These are phyloP conservation scores for Pseudopyricularia javanii DNA, from an alignment of 2,329 filamentous ascomycete species.

Conservation along the genomic window DNA sequence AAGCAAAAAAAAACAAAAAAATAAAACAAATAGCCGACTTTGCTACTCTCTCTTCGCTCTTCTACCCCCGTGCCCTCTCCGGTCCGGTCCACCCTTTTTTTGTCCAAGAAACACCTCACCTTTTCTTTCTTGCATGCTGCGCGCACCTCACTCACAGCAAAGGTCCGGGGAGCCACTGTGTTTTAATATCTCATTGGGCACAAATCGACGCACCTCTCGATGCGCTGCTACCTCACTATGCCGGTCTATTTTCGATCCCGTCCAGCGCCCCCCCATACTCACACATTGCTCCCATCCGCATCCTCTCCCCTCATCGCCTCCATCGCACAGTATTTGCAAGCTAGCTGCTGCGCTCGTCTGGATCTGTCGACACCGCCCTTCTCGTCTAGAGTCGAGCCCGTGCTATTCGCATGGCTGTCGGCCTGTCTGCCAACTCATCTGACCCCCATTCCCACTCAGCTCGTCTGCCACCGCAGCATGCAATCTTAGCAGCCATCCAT, in stretches of 20 bases:
- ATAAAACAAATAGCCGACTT: no score
- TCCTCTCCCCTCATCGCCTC: not conserved
- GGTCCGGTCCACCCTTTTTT: not conserved
- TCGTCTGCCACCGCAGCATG: not conserved
- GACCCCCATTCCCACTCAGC: not conserved
- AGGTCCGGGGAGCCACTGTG: not conserved
- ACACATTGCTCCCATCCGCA: not conserved
- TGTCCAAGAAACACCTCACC: not conserved
- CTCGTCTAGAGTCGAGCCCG: not conserved
- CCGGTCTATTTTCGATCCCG: conserved; percentile 8
- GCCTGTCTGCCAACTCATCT: not conserved
- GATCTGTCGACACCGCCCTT: not conserved
- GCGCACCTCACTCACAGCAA: conserved; percentile 4
- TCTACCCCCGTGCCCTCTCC: no score
- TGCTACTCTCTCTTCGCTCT: no score
- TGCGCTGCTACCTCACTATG: conserved; percentile 8
- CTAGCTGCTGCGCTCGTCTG: not conserved
- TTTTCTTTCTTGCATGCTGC: not conserved
- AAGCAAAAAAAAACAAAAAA: no score
- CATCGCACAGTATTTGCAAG: not conserved
- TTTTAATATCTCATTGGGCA: conserved; percentile 9
- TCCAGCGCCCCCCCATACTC: not conserved
- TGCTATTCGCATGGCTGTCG: no score
- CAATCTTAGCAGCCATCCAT: not conserved
- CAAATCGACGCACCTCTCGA: conserved; percentile 2